phyloP scores from a whole-genome alignment of 495 filamentous ascomycete species.

The Aspergillus steynii region DNA sequence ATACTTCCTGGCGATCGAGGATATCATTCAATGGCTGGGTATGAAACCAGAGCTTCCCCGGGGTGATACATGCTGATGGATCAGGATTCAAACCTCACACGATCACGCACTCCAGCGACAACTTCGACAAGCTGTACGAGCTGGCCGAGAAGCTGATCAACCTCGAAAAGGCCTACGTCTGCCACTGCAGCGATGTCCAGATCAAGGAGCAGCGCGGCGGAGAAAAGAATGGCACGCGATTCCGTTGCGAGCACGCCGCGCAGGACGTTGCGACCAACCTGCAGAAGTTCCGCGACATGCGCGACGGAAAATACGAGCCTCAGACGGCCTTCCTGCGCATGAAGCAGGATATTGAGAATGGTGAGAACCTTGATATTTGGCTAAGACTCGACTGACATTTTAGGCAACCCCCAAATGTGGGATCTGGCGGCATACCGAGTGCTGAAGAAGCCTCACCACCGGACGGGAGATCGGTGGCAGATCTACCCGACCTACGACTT shows the following conservation, averaged over 20 bases:
- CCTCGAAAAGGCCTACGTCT: slow-evolving; percentile 74
- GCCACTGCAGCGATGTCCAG: slow-evolving; percentile 68
- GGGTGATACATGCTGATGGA: neutral
- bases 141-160: slow-evolving; percentile 82
- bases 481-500: slow-evolving; percentile 94
- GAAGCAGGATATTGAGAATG: slow-evolving; percentile 63
- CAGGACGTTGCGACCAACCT: slow-evolving; percentile 76
- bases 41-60: neutral
- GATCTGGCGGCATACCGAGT: slow-evolving; percentile 78
- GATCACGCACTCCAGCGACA: slow-evolving; percentile 79
- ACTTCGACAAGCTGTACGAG: slow-evolving; percentile 86
- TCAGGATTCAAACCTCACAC: slow-evolving; percentile 66
- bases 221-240: slow-evolving; percentile 65
- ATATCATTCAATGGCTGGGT: slow-evolving; percentile 77
- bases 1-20: slow-evolving; percentile 75
- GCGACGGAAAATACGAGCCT: slow-evolving; percentile 86
- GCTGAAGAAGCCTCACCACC: slow-evolving; percentile 65
- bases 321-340: slow-evolving; percentile 86
- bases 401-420: slow-evolving; percentile 65
- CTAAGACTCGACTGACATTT: neutral
- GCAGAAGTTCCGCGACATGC: slow-evolving; percentile 83
- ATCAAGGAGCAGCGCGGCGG: slow-evolving; percentile 85
- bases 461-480: slow-evolving; percentile 73
- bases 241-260: slow-evolving; percentile 74
- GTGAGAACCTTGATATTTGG: neutral